Base-by-base conservation (phyloP, 1,139 yeast species). In the Blastobotrys ciferrii region DNA sequence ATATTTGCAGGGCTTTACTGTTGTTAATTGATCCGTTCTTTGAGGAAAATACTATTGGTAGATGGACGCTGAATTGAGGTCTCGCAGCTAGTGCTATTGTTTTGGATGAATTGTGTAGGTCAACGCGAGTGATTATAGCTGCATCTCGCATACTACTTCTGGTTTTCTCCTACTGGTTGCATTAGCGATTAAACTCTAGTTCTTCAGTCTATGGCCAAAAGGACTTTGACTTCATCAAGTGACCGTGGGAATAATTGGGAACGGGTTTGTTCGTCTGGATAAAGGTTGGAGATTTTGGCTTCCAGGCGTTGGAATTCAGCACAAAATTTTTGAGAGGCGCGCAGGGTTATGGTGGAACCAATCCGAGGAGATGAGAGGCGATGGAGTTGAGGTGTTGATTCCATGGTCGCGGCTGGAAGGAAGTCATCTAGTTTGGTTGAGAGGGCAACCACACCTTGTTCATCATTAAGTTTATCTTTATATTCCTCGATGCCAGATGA, bases 361-460 rank as follows among this genome's bases (percentile, higher is more conserved):
- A 66, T 53, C 2, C 65, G 55, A 0, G 72, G 72, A 13, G 72
- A 66, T 2, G 63, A 47, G 13, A 71, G 57, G 28, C 57, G 50
- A 37, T 59, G 63, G 35, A 71, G 58, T 17, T 60, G 53, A 12
- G 53, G 49, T 30, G 59, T 59, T 11, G 68, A 57, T 45, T 66
- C 69, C 57, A 66, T 59, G 0, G 63, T 55, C 2, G 70, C 72
- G 2, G 65, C 59, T 1, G 70, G 71, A 20, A 71, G 55, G 46
- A 69, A 71, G 37, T 62, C 63, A 49, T 68, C 72, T 42, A 71
- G 55, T 6, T 52, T 47, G 31, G 51, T 53, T 12, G 65, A 53
- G 12, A 65, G 50, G 28, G 57, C 56, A 4, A 56, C 49, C 5
- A 66, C 59, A 75, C 87, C 47, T 4, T 53, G 54, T 19, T 49